A percentile compares a stretch with the other conserved stretches of the same genome.
These are phyloP conservation scores for Noccaea caerulescens DNA, from an alignment of 345 rosid genomes.

Conservation along the genomic window DNA sequence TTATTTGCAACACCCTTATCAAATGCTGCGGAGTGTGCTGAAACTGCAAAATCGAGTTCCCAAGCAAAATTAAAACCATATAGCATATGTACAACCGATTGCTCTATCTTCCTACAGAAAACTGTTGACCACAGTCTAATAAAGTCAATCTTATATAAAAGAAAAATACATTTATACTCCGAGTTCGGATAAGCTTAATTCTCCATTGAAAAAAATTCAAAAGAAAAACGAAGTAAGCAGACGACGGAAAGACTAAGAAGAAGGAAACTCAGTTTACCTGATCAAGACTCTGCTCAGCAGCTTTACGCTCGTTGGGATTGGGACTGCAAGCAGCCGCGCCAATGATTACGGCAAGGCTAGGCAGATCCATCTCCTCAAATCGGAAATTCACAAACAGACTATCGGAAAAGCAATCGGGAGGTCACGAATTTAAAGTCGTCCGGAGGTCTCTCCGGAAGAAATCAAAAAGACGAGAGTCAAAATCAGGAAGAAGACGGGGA, in stretches of 20 bases:
- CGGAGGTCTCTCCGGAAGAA: conserved; percentile 39
- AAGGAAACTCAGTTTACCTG: conserved; percentile 51
- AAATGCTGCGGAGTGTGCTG: conserved; percentile 91
- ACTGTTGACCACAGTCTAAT: conserved; percentile 27
- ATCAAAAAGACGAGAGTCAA: conserved; percentile 42
- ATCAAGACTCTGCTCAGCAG: conserved; percentile 85
- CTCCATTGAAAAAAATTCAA: neutral
- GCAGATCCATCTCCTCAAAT: conserved; percentile 71
- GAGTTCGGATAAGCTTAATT: conserved; percentile 1
- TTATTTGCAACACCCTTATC: conserved; percentile 82
- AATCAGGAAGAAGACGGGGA: neutral
- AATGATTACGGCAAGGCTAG: conserved; percentile 66
- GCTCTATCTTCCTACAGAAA: neutral
- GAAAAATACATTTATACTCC: neutral
- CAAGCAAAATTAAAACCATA: conserved; percentile 2
- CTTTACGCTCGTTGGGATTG: conserved; percentile 87
- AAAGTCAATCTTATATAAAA: conserved; percentile 18
- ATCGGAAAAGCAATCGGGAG: neutral
- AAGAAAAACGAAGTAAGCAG: neutral
- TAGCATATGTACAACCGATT: neutral
- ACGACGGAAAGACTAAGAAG: neutral
- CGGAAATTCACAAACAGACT: conserved; percentile 8
- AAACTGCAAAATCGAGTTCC: conserved; percentile 52
- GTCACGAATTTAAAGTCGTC: conserved; percentile 9
- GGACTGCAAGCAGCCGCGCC: conserved; percentile 79